Evolutionary conservation across 208 protist genomes (phyloP), one percentile per base, ranked within the genome.

Genomic region (Trypanosoma vivax): DNA sequence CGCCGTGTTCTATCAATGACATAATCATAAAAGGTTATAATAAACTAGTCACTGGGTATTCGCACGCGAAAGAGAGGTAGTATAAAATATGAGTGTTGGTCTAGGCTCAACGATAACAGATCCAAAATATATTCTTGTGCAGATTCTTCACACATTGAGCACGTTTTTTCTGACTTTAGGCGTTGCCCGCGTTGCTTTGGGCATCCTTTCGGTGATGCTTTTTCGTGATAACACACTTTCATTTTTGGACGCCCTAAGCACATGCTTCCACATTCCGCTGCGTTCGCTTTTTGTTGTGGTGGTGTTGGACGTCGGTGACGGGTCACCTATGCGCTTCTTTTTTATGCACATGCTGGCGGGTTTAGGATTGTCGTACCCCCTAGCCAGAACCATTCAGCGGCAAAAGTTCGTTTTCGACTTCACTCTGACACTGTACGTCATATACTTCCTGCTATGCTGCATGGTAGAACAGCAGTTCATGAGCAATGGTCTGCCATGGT

Each of bases 381-480:
- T 94, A 0, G 63, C 83, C 6, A 13, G 63, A 14, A 64, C 78
- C 0, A 70, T 94, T 27, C 75, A 83, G 45, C 87, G 87, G 7
- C 83, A 83, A 31, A 90, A 90, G 54, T 72, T 90, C 34, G 80
- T 86, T 5, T 49, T 79, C 0, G 87, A 94, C 56, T 94, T 94
- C 56, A 65, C 79, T 14, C 46, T 61, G 19, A 91, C 87, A 60
- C 64, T 90, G 14, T 94, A 91, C 50, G 50, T 42, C 3, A 59
- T 73, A 0, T 94, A 94, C 50, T 73, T 76, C 47, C 7, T 89
- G 0, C 23, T 89, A 0, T 65, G 64, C 14, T 51, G 68, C 31
- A 14, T 90, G 23, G 49, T 70, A 25, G 51, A 73, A 21, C 30
- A 48, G 3, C 72, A 67, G 0, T 18, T 89, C 1, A 45, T 62